Base-by-base conservation (phyloP, 768 basidiomycete species). In the Boletus fagicola region DNA sequence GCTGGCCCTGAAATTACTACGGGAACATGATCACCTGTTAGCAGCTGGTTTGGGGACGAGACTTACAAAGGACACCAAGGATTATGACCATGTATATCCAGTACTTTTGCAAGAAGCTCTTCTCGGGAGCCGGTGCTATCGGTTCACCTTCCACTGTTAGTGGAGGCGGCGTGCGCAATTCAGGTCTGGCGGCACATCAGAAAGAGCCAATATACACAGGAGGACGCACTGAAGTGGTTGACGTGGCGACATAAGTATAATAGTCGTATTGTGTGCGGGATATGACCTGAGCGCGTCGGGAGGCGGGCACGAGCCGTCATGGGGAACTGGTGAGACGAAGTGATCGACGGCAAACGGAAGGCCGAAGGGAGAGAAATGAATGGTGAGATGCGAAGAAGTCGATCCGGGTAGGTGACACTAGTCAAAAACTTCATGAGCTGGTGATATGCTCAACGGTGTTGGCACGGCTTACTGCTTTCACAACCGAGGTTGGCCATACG, bases 101-200 rank as follows among this genome's bases (percentile, higher is more conserved):
- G 71, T 95, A 95, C 69, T 94, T 94, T 66, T 92, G 88, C 42
- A 94, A 55, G 72, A 94, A 92, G 12, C 84, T 76, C 72, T 93
- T 89, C 67, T 95, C 91, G 0, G 81, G 79, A 35, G 76, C 68
- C 0, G 85, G 81, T 56, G 77, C 69, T 24, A 88, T 75, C 20
- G 83, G 80, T 65, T 84, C 80, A 46, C 91, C 91, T 65, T 87
- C 77, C 16, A 82, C 74, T 10, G 83, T 84, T 24, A 92, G 69
- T 5, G 83, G 84, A 10, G 87, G 88, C 10, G 90, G 89, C 1
- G 77, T 73, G 52, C 82, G 84, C 39, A 92, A 78, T 57, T 83
- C 81, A 44, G 88, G 88, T 56, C 91, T 92, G 65, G 49, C 38
- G 28, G 18, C 16, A 24, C 45, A 33, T 56, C 46, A 62, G 62